Percentiles rank a stretch among this genome's conserved stretches.
phyloP scores from a whole-genome alignment of 176 grass and related monocot species.

The Lolium rigidum region DNA sequence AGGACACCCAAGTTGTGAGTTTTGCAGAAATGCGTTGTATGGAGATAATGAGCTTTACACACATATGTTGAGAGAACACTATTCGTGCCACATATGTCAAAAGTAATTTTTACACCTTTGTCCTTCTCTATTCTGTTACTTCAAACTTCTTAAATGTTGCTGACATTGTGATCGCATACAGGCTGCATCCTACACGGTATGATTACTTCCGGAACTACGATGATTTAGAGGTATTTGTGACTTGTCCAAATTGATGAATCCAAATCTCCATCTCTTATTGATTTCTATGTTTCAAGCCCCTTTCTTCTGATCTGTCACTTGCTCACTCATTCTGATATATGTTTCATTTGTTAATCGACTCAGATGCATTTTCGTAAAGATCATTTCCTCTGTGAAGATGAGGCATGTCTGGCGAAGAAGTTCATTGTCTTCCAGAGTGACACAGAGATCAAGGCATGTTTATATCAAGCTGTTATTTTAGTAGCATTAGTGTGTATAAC shows the following conservation, averaged over 20 bases:
- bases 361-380: conserved; percentile 91
- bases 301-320: not conserved
- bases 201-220: conserved; percentile 93
- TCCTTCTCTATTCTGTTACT: conserved; percentile 6
- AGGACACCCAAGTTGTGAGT: conserved; percentile 86
- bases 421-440: conserved; percentile 90
- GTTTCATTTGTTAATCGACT: conserved; percentile 35
- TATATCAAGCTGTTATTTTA: conserved; percentile 30
- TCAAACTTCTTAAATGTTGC: not conserved
- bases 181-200: conserved; percentile 70
- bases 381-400: conserved; percentile 92
- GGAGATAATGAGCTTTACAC: conserved; percentile 92
- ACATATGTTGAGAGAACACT: conserved; percentile 86
- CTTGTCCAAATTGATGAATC: conserved; percentile 2
- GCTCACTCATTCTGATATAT: conserved; percentile 3
- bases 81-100: conserved; percentile 78
- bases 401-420: conserved; percentile 82
- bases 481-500: conserved; percentile 1
- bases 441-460: conserved; percentile 74
- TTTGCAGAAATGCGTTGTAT: conserved; percentile 81
- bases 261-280: not conserved
- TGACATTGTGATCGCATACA: conserved; percentile 54
- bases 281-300: not conserved
- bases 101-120: conserved; percentile 54
- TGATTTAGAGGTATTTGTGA: conserved; percentile 79